Conservation (phyloP, 495 filamentous ascomycete species). For the Tuber indicum region DNA sequence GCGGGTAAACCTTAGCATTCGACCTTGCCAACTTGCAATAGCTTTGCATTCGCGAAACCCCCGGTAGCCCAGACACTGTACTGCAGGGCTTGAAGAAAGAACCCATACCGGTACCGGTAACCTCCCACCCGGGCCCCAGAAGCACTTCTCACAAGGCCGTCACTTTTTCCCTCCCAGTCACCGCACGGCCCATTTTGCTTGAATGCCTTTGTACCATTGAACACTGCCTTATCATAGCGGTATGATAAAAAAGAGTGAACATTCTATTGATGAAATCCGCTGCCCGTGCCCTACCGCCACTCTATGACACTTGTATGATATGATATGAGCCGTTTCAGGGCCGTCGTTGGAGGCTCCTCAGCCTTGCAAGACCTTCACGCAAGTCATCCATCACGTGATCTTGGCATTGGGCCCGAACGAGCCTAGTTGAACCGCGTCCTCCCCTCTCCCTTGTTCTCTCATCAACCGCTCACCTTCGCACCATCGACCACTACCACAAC, state of each 20-base stretch:
- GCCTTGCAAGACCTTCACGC: neutral
- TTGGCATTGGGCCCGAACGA: neutral
- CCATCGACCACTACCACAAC: neutral
- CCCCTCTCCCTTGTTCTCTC: slow-evolving; percentile 5
- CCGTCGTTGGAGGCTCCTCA: neutral
- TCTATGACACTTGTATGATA: neutral
- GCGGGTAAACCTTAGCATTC: neutral
- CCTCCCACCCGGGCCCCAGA: neutral
- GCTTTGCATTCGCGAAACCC: neutral
- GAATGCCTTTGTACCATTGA: neutral
- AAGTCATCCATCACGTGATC: slow-evolving; percentile 3
- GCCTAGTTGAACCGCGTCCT: slow-evolving; percentile 4
- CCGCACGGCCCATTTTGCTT: neutral
- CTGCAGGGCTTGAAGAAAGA: neutral
- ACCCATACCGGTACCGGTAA: too few relatives aligned
- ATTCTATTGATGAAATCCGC: neutral
- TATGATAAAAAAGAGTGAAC: neutral
- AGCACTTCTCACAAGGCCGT: neutral
- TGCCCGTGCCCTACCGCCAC: neutral
- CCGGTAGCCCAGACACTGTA: neutral
- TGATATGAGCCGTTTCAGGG: neutral
- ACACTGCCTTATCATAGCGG: neutral
- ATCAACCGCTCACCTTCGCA: neutral
- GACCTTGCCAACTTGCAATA: neutral
- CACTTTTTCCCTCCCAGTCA: neutral